These are phyloP conservation scores for Tetrahymena elliotti DNA, from an alignment of 73 alveolate genomes.

Conservation along the genomic window DNA sequence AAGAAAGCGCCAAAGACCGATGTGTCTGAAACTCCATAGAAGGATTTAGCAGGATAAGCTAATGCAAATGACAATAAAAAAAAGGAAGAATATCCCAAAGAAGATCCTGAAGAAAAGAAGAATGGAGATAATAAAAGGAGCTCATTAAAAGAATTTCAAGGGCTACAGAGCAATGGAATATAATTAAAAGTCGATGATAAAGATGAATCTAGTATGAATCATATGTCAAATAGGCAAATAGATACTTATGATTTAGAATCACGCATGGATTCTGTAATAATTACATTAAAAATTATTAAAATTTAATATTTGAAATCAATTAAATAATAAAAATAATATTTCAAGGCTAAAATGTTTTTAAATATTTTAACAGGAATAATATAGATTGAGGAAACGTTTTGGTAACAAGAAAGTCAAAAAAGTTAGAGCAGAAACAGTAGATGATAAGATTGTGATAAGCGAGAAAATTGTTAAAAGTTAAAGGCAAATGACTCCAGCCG, in stretches of 20 bases:
- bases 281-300: background rate
- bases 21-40: background rate
- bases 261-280: background rate
- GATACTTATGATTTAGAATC: background rate
- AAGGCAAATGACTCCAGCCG: background rate
- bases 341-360: background rate
- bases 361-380: background rate
- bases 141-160: background rate
- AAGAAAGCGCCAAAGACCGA: background rate
- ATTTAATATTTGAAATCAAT: background rate
- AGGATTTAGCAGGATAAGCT: background rate
- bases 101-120: background rate
- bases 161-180: background rate
- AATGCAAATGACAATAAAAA: background rate
- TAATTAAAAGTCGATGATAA: background rate
- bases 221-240: background rate
- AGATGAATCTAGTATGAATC: background rate
- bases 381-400: background rate
- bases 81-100: background rate
- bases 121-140: background rate
- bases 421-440: background rate
- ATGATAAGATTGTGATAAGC: background rate
- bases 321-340: background rate
- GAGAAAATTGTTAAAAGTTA: background rate
- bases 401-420: background rate